phyloP scores from a whole-genome alignment of 805 yeast species.

The Metschnikowia reukaufii region DNA sequence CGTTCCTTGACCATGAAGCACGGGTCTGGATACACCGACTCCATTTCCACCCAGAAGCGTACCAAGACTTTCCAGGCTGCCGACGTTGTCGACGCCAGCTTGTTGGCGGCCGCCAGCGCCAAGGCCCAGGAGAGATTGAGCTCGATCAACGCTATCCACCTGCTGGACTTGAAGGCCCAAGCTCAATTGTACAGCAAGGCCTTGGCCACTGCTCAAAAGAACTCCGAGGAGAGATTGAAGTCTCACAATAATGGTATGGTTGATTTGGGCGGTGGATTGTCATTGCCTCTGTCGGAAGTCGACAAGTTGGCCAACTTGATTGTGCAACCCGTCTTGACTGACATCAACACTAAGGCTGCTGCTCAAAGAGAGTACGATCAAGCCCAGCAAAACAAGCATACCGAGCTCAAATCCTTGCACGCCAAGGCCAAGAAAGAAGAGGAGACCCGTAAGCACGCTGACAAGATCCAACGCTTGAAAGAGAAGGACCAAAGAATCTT shows the following conservation, averaged over 20 bases:
- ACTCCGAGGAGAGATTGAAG: conserved; percentile 54
- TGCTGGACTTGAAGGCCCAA: conserved; percentile 39
- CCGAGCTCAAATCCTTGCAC: conserved; percentile 36
- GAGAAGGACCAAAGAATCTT: conserved; percentile 37
- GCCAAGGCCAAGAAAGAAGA: conserved; percentile 24
- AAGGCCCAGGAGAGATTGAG: conserved; percentile 46
- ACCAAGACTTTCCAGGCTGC: conserved; percentile 39
- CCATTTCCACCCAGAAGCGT: conserved; percentile 28
- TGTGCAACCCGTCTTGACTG: conserved; percentile 80
- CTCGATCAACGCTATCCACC: conserved; percentile 27
- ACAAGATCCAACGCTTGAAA: conserved; percentile 34
- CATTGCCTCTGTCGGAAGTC: conserved; percentile 71
- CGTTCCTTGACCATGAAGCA: conserved; percentile 53
- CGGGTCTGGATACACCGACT: conserved; percentile 29
- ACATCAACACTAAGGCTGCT: conserved; percentile 67
- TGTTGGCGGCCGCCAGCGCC: conserved; percentile 48
- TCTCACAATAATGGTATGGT: conserved; percentile 53
- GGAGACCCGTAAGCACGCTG: conserved; percentile 31
- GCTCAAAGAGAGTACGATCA: conserved; percentile 58
- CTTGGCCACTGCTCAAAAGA: conserved; percentile 70
- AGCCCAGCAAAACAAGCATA: conserved; percentile 36
- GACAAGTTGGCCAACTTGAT: conserved; percentile 74
- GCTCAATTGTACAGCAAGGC: conserved; percentile 71
- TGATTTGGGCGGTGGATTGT: conserved; percentile 86
- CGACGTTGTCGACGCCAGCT: conserved; percentile 46